A percentile compares a stretch with the other conserved stretches of the same genome.
These are phyloP conservation scores for Leccinum pellstonianum DNA, from an alignment of 768 basidiomycete genomes.

Conservation along the genomic window DNA sequence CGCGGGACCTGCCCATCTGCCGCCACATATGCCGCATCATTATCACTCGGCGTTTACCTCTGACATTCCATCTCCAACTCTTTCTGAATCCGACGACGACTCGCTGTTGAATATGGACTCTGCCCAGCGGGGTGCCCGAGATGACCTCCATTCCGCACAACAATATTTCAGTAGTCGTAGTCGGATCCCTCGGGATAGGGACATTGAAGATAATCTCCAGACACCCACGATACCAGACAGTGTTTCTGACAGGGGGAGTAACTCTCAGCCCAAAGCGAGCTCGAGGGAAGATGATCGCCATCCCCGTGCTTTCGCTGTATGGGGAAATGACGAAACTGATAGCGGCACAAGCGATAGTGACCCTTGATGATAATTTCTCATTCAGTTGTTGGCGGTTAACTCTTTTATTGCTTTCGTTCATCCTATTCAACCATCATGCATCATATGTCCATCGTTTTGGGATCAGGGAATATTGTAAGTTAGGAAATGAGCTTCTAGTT, in stretches of 20 bases:
- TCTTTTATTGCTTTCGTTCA: not conserved
- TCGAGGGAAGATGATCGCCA: slow-evolving; percentile 27
- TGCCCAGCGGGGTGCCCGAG: slow-evolving; percentile 49
- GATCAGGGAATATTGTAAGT: not conserved
- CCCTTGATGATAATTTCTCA: slow-evolving; percentile 19
- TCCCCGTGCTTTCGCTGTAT: slow-evolving; percentile 74
- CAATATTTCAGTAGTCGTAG: slow-evolving; percentile 45
- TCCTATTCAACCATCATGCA: slow-evolving; percentile 1
- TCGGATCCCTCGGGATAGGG: slow-evolving; percentile 60
- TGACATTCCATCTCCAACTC: slow-evolving; percentile 32
- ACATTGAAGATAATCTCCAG: slow-evolving; percentile 54
- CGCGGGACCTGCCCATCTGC: slow-evolving; percentile 50
- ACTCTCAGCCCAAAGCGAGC: slow-evolving; percentile 12
- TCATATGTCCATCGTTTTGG: slow-evolving; percentile 1
- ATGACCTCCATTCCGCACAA: slow-evolving; percentile 47
- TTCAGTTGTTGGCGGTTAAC: not conserved
- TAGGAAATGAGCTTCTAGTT: not conserved
- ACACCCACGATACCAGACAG: slow-evolving; percentile 58
- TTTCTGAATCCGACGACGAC: slow-evolving; percentile 41
- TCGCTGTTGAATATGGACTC: slow-evolving; percentile 34
- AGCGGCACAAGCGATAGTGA: slow-evolving; percentile 79
- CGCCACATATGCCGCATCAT: slow-evolving; percentile 34
- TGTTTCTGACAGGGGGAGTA: slow-evolving; percentile 13
- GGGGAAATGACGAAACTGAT: slow-evolving; percentile 88
- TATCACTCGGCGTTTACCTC: slow-evolving; percentile 32